Base-by-base conservation (phyloP, 2,329 filamentous ascomycete species). In the Lanzia echinophila region DNA sequence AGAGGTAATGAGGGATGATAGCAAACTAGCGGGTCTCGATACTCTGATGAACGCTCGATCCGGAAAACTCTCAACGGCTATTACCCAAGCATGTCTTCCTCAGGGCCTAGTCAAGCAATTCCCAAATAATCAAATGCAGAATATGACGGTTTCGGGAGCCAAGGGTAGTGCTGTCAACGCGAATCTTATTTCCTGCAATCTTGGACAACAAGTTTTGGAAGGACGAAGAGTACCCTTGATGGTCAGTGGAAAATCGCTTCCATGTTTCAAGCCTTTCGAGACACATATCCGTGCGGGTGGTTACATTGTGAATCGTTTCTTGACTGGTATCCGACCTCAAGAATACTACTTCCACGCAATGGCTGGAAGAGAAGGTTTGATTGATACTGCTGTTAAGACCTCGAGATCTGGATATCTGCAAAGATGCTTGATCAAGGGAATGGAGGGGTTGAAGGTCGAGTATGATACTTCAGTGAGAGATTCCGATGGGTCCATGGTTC, bases 311-410 rank as follows among this genome's bases (percentile, higher is more conserved):
- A 90, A 95, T 67, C 90, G 94, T 69, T 99, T 99, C 81, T 87
- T 99, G 77, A 99, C 95, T 22, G 94, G 94, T 56, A 94, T 99
- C 58, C 84, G 92, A 52, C 94, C 94, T 4, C 94, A 99, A 67
- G 95, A 99, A 69, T 99, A 96, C 71, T 99, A 92, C 70, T 99
- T 99, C 77, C 94, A 99, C 80, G 90, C 95, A 71, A 99, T 99
- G 95, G 94, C 92, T 67, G 95, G 95, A 64, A 84, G 94, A 73
- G 95, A 99, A 78, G 94, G 94, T 77, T 76, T 99, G 61, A 99
- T 99, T 68, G 94, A 99, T 79, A 99, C 94, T 19, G 94, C 94
- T 60, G 94, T 99, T 70, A 99, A 99, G 74, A 99, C 94, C 1
- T 95, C 92, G 10, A 86, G 94, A 67, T 97, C 94, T 28, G 95